Percentiles rank a stretch among this genome's conserved stretches.
Conservation (phyloP, 768 basidiomycete species). For the Collybia sp. region DNA sequence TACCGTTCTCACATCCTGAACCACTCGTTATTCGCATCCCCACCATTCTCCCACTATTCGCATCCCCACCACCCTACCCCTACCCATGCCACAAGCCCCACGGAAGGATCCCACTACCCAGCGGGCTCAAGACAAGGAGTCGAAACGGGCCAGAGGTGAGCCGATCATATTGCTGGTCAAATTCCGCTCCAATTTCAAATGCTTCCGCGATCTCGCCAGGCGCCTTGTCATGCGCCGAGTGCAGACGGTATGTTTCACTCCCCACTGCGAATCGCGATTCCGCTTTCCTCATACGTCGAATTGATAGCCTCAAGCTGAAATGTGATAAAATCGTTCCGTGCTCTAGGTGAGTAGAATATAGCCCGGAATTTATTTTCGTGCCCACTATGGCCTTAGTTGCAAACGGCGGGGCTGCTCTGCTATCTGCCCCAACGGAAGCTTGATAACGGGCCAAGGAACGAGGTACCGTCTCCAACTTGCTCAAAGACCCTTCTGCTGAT, state of each 20-base stretch:
- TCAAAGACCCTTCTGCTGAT: neutral
- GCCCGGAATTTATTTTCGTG: too few relatives aligned
- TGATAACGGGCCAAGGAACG: constrained; percentile 76
- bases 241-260: constrained; percentile 40
- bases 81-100: constrained; percentile 44
- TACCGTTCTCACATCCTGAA: constrained; percentile 1
- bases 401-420: constrained; percentile 72
- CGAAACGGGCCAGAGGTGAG: constrained; percentile 56
- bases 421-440: constrained; percentile 75
- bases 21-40: neutral
- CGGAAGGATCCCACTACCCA: constrained; percentile 41
- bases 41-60: neutral
- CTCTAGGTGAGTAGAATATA: constrained; percentile 30
- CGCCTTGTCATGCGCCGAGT: constrained; percentile 58
- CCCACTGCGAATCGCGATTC: neutral
- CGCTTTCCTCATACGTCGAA: neutral
- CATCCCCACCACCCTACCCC: neutral
- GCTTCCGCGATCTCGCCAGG: constrained; percentile 20
- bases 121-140: constrained; percentile 59
- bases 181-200: neutral
- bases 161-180: neutral
- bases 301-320: constrained; percentile 65
- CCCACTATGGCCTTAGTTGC: constrained; percentile 32
- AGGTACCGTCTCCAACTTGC: constrained; percentile 36
- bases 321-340: constrained; percentile 71